phyloP scores from a whole-genome alignment of 768 basidiomycete species.

The Neoboletus subvelutipes region DNA sequence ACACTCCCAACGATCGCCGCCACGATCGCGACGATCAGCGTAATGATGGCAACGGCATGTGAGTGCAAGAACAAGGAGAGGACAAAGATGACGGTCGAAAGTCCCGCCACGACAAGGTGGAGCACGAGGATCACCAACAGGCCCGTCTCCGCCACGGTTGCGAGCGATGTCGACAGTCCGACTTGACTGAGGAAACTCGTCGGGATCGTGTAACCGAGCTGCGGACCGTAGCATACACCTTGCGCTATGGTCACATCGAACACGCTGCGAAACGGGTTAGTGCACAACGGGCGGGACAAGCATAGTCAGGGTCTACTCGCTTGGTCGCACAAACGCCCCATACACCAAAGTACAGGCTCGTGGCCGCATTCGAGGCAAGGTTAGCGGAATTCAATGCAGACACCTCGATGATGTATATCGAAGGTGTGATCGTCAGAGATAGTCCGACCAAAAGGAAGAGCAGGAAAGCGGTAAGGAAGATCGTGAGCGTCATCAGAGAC shows the following conservation, averaged over 20 bases:
- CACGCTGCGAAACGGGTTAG: constrained; percentile 6
- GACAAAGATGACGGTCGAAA: constrained; percentile 54
- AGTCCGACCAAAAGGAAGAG: constrained; percentile 75
- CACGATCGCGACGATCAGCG: constrained; percentile 58
- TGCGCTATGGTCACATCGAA: background rate
- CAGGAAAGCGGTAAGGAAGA: constrained; percentile 63
- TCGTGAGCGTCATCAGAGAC: constrained; percentile 45
- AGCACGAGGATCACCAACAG: constrained; percentile 60
- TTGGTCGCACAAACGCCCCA: constrained; percentile 79
- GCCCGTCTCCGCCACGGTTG: constrained; percentile 47
- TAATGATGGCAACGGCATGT: constrained; percentile 51
- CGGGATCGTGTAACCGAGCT: constrained; percentile 70
- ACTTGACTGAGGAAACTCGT: constrained; percentile 39
- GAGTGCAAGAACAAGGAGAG: constrained; percentile 60
- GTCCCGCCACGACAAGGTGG: constrained; percentile 62
- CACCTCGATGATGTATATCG: constrained; percentile 60
- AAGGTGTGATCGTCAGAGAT: constrained; percentile 71
- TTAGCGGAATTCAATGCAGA: constrained; percentile 29
- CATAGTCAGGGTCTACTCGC: constrained; percentile 25
- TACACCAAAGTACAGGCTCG: constrained; percentile 69
- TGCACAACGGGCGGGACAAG: no score
- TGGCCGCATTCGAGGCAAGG: constrained; percentile 52
- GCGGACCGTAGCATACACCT: constrained; percentile 58
- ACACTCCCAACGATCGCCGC: constrained; percentile 54
- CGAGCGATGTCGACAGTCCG: constrained; percentile 45